Base-by-base conservation (phyloP, 1,139 yeast genomes). In the Geotrichum siamense region DNA sequence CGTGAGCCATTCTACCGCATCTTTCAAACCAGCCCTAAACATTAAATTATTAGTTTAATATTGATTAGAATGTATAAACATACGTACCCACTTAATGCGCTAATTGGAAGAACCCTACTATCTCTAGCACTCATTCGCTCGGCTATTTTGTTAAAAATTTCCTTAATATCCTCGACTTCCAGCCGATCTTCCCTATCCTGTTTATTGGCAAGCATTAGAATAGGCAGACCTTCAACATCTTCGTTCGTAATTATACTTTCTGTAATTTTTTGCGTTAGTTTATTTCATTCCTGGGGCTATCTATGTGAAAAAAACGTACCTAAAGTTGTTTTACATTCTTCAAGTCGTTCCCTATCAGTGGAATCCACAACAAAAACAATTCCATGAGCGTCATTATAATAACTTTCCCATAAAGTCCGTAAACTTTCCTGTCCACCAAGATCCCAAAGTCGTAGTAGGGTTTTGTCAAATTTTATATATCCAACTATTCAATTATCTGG, bases 141-240 rank as follows among this genome's bases (percentile, higher is more conserved):
- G 48, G 96, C 82, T 59, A 82, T 74, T 62, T 79, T 69, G 70
- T 89, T 77, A 72, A 91, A 71, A 57, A 89, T 64, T 74, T 93
- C 72, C 71, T 89, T 78, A 61, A 91, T 72, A 65, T 82, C 78
- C 67, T 77, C 75, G 54, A 81, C 78, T 57, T 79, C 96, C 66
- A 89, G 70, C 54, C 86, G 82, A 43, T 81, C 87, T 38, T 85
- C 87, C 47, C 83, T 69, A 63, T 91, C 98, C 67, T 87, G 96
- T 62, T 91, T 91, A 63, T 91, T 91, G 8, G 96, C 97, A 59
- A 91, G 70, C 96, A 91, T 87, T 44, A 91, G 68, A 6, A 91
- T 78, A 0, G 97, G 98, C 12, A 87, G 82, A 36, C 91, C 89
- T 50, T 78, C 83, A 15, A 73, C 68, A 22, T 74, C 71, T 44